Evolutionary conservation across 2,329 filamentous ascomycete species (phyloP).

Genomic region (Pestalotiopsis fici): DNA sequence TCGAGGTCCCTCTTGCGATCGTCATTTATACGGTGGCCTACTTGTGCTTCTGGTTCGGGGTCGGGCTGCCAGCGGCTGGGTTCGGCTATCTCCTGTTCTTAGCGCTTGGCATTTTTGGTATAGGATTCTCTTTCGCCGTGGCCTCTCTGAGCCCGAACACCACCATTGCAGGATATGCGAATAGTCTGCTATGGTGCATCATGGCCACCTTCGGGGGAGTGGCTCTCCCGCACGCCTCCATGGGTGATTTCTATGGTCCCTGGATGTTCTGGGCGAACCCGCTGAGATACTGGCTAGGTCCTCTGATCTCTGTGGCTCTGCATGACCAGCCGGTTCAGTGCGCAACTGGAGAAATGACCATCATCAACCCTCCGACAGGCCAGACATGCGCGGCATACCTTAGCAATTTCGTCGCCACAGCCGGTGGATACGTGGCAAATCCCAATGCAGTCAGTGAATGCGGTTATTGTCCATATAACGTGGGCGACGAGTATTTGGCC

Average conservation of each 20-base stretch:
- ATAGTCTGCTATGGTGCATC: slow-evolving; percentile 34
- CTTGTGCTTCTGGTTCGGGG: background rate
- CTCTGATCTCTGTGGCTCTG: slow-evolving; percentile 79
- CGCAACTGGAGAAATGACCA: slow-evolving; percentile 60
- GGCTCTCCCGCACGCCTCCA: slow-evolving; percentile 75
- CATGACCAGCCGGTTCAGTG: slow-evolving; percentile 67
- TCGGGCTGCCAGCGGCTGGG: background rate
- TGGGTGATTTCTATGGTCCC: slow-evolving; percentile 74
- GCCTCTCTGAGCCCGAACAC: background rate
- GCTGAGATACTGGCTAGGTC: slow-evolving; percentile 78
- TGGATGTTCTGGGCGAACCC: slow-evolving; percentile 87
- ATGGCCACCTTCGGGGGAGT: slow-evolving; percentile 88
- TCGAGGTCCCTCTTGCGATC: background rate
- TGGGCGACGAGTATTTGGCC: slow-evolving; percentile 79
- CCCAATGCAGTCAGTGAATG: slow-evolving; percentile 64
- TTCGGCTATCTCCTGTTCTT: background rate
- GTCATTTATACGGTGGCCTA: background rate
- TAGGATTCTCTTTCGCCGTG: background rate
- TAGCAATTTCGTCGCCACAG: slow-evolving; percentile 63
- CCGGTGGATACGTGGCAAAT: slow-evolving; percentile 74
- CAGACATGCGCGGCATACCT: slow-evolving; percentile 77
- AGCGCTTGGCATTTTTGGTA: background rate
- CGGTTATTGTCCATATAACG: slow-evolving; percentile 78
- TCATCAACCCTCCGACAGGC: slow-evolving; percentile 65
- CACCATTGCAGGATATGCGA: background rate